Conservation (phyloP, 2,329 filamentous ascomycete genomes). For the Myrmaecium sp. region DNA sequence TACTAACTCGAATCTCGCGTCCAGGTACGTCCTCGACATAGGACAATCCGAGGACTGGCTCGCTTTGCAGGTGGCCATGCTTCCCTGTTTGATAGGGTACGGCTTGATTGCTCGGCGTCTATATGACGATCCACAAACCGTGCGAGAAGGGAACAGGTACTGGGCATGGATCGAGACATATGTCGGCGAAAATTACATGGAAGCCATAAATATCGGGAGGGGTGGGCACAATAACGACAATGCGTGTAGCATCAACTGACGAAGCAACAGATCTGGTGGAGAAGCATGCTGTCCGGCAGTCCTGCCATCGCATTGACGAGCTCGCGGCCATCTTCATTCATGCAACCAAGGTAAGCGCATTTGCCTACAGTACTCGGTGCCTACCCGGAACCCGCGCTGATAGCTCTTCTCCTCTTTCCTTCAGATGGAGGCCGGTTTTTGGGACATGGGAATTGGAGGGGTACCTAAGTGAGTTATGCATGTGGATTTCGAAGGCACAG, state of each 20-base stretch:
- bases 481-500: slow-evolving; percentile 1
- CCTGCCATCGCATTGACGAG: slow-evolving; percentile 60
- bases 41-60: slow-evolving; percentile 80
- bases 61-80: slow-evolving; percentile 66
- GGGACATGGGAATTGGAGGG: slow-evolving; percentile 43
- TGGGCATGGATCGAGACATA: slow-evolving; percentile 91
- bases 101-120: slow-evolving; percentile 60
- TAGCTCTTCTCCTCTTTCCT: slow-evolving; percentile 8
- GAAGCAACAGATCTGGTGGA: slow-evolving; percentile 53
- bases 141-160: slow-evolving; percentile 52
- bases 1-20: too few relatives aligned
- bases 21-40: slow-evolving; percentile 69
- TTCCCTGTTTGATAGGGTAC: slow-evolving; percentile 84
- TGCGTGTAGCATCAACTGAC: background rate
- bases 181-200: slow-evolving; percentile 58
- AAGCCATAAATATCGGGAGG: slow-evolving; percentile 53
- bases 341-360: slow-evolving; percentile 53
- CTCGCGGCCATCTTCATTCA: slow-evolving; percentile 71
- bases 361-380: slow-evolving; percentile 1
- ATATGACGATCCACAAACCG: slow-evolving; percentile 42
- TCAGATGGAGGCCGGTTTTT: slow-evolving; percentile 59
- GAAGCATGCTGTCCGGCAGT: slow-evolving; percentile 54
- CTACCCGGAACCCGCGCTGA: slow-evolving; percentile 5
- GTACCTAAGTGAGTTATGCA: slow-evolving; percentile 4
- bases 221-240: slow-evolving; percentile 27